Conservation (phyloP, 2,329 filamentous ascomycete genomes). For the Neopestalotiopsis sp. region DNA sequence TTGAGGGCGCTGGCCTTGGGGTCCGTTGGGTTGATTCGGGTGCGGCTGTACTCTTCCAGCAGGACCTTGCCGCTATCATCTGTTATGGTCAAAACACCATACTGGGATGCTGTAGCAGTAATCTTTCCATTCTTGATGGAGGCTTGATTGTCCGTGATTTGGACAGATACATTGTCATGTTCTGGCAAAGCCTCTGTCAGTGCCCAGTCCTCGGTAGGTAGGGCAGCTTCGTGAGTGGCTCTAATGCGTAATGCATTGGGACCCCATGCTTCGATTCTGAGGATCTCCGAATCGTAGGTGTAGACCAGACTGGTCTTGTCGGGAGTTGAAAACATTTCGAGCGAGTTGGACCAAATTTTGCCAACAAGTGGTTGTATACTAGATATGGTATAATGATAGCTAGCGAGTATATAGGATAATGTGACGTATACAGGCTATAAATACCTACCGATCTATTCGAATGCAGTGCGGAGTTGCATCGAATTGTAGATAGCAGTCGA, state of each 20-base stretch:
- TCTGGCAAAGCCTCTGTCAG: constrained; percentile 36
- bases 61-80: constrained; percentile 47
- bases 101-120: constrained; percentile 49
- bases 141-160: constrained; percentile 35
- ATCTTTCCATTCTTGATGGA: constrained; percentile 54
- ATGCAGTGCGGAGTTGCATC: no score
- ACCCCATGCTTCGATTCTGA: constrained; percentile 56
- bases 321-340: neutral
- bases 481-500: no score
- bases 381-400: neutral
- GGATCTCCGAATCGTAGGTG: constrained; percentile 46
- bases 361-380: neutral
- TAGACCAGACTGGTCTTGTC: constrained; percentile 26
- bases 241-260: constrained; percentile 52
- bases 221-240: constrained; percentile 44
- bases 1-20: constrained; percentile 64
- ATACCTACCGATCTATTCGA: neutral
- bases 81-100: constrained; percentile 56
- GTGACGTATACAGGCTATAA: neutral
- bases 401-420: neutral
- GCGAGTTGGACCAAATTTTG: rapidly evolving
- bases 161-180: constrained; percentile 21
- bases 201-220: constrained; percentile 48
- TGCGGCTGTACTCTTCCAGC: constrained; percentile 59
- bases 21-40: constrained; percentile 55